These are phyloP conservation scores for Fistulifera pelliculosa DNA, from an alignment of 108 stramenopile genomes.

Conservation along the genomic window DNA sequence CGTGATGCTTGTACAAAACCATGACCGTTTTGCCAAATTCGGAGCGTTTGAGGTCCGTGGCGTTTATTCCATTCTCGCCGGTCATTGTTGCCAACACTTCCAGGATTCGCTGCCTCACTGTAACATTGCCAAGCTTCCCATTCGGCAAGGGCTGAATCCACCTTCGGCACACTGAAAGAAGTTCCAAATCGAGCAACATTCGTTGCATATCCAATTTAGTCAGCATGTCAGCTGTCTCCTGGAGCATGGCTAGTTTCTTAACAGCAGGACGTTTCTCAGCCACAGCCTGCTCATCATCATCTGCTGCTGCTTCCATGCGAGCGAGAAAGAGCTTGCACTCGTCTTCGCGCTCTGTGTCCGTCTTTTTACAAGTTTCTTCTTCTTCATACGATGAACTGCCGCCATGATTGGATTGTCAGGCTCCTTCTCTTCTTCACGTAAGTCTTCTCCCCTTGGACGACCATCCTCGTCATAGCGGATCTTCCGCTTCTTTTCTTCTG, in stretches of 20 bases:
- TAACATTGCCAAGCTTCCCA: conserved; percentile 76
- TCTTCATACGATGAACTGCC: conserved; percentile 70
- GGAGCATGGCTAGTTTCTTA: conserved; percentile 64
- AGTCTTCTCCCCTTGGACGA: conserved; percentile 36
- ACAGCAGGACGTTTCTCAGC: conserved; percentile 46
- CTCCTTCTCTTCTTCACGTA: conserved; percentile 18
- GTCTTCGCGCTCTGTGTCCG: conserved; percentile 62
- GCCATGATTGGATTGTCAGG: conserved; percentile 72
- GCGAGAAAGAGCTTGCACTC: conserved; percentile 61
- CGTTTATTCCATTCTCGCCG: conserved; percentile 64
- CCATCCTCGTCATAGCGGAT: conserved; percentile 11
- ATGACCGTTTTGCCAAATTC: conserved; percentile 82
- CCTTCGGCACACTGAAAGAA: conserved; percentile 47
- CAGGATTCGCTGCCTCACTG: conserved; percentile 64
- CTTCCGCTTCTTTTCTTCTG: conserved; percentile 34
- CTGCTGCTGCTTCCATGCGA: conserved; percentile 71
- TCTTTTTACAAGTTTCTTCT: conserved; percentile 62
- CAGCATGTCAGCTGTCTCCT: conserved; percentile 55
- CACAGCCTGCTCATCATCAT: conserved; percentile 61
- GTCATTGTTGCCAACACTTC: conserved; percentile 55
- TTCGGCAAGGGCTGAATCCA: conserved; percentile 86
- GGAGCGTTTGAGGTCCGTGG: conserved; percentile 62
- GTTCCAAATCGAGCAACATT: conserved; percentile 64
- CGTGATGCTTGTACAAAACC: conserved; percentile 74
- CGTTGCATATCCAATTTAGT: conserved; percentile 59